These are phyloP conservation scores for Mycena epipterygia DNA, from an alignment of 768 basidiomycete species.

Conservation along the genomic window DNA sequence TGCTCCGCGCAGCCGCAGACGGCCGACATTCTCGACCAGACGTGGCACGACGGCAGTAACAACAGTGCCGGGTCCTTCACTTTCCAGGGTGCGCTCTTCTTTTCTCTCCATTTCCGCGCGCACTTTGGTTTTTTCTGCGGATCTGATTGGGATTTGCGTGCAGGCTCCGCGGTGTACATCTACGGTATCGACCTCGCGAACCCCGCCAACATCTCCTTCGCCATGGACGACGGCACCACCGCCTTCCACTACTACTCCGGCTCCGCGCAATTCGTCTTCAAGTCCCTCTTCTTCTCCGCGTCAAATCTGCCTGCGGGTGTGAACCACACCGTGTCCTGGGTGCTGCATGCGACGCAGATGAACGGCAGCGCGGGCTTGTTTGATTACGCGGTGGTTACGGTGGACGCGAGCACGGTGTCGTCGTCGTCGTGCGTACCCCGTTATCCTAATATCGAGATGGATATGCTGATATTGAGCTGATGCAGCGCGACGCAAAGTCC, in stretches of 20 bases:
- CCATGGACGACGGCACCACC: background rate
- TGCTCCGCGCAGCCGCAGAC: slow-evolving; percentile 33
- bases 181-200: slow-evolving; percentile 32
- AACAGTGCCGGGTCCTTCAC: slow-evolving; percentile 18
- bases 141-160: background rate
- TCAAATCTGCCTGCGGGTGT: background rate
- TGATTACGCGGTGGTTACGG: slow-evolving; percentile 30
- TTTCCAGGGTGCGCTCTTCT: slow-evolving; percentile 24
- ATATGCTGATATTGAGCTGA: background rate
- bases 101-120: background rate
- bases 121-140: background rate
- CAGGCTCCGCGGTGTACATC: background rate
- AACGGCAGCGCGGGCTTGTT: slow-evolving; percentile 27
- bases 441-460: background rate
- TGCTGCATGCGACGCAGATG: slow-evolving; percentile 10
- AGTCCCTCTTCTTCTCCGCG: slow-evolving; percentile 27
- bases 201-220: slow-evolving; percentile 30
- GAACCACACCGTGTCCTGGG: slow-evolving; percentile 30
- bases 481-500: no score
- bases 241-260: slow-evolving; percentile 24
- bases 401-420: background rate
- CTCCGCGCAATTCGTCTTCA: slow-evolving; percentile 26
- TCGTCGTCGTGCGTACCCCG: background rate
- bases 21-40: slow-evolving; percentile 22
- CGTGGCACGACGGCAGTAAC: slow-evolving; percentile 32